These are phyloP conservation scores for Parathielavia hyrcaniae DNA, from an alignment of 495 filamentous ascomycete genomes.

Conservation along the genomic window DNA sequence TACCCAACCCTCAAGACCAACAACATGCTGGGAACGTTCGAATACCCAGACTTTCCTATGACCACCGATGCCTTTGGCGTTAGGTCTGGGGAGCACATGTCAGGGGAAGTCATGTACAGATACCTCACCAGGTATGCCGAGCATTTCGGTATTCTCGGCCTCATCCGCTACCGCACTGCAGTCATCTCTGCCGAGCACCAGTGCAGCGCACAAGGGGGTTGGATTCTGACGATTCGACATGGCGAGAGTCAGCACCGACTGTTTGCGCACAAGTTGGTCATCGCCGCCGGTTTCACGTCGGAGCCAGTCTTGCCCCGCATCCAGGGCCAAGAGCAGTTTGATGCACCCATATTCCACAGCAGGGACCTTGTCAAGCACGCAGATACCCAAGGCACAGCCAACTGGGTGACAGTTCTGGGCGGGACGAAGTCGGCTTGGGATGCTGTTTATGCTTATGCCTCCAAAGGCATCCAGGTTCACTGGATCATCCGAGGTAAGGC, in stretches of 20 bases:
- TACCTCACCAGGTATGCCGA: slow-evolving; percentile 62
- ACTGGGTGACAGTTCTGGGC: slow-evolving; percentile 57
- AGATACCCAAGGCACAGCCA: slow-evolving; percentile 30
- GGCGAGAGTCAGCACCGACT: slow-evolving; percentile 16
- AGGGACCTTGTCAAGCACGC: slow-evolving; percentile 45
- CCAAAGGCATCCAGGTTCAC: slow-evolving; percentile 59
- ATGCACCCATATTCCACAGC: slow-evolving; percentile 57
- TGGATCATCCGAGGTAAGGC: slow-evolving; percentile 64
- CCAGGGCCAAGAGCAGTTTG: slow-evolving; percentile 35
- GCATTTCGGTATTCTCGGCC: slow-evolving; percentile 49
- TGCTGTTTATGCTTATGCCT: slow-evolving; percentile 62
- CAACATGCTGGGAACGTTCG: slow-evolving; percentile 58
- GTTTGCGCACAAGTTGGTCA: slow-evolving; percentile 30
- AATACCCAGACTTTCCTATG: slow-evolving; percentile 73
- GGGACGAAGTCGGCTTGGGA: slow-evolving; percentile 74
- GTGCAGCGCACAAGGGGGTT: slow-evolving; percentile 31
- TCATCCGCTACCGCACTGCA: slow-evolving; percentile 48
- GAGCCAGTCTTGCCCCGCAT: slow-evolving; percentile 38
- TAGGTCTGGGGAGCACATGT: slow-evolving; percentile 58
- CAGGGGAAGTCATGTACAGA: slow-evolving; percentile 56
- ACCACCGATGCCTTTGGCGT: slow-evolving; percentile 52
- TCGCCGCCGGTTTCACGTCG: slow-evolving; percentile 38
- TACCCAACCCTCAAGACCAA: slow-evolving; percentile 63
- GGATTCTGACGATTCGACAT: slow-evolving; percentile 36
- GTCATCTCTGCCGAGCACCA: slow-evolving; percentile 50